Conservation (phyloP, 164 flowering plant genomes). For the Berberis vulgaris region DNA sequence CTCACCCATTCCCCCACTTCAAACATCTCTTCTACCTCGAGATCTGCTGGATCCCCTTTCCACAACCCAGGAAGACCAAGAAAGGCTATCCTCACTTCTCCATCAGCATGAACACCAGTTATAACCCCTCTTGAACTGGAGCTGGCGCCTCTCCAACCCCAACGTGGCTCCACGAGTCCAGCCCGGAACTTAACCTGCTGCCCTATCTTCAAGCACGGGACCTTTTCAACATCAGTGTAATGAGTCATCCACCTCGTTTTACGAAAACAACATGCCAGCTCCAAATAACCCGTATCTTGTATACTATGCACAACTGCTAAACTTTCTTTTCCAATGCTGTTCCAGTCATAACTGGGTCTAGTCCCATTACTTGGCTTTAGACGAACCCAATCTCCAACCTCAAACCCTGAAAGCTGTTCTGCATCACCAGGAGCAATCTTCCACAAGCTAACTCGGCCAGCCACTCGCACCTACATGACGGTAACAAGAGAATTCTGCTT, state of each 20-base stretch:
- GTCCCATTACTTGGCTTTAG: slow-evolving; percentile 72
- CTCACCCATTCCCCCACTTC: slow-evolving; percentile 96
- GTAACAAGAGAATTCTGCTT: slow-evolving; percentile 4
- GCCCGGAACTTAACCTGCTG: slow-evolving; percentile 70
- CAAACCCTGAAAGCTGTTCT: slow-evolving; percentile 81
- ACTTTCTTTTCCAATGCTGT: slow-evolving; percentile 66
- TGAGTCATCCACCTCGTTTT: slow-evolving; percentile 66
- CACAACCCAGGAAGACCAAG: slow-evolving; percentile 63
- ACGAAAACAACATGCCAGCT: slow-evolving; percentile 85
- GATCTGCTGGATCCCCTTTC: slow-evolving; percentile 91
- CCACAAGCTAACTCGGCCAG: slow-evolving; percentile 76
- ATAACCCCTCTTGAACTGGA: slow-evolving; percentile 71
- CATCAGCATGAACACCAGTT: slow-evolving; percentile 75
- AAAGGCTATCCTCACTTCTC: slow-evolving; percentile 82
- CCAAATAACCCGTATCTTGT: slow-evolving; percentile 77
- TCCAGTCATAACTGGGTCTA: slow-evolving; percentile 94
- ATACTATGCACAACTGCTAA: slow-evolving; percentile 82
- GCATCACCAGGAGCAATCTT: slow-evolving; percentile 97
- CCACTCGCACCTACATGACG: slow-evolving; percentile 53
- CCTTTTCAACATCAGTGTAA: slow-evolving; percentile 77
- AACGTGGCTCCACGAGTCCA: slow-evolving; percentile 78
- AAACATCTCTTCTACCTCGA: slow-evolving; percentile 63
- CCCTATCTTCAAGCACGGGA: slow-evolving; percentile 62
- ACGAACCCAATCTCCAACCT: slow-evolving; percentile 99
- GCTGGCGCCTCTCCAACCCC: slow-evolving; percentile 91